Base-by-base conservation (phyloP, 345 rosid genomes). In the Hibiscus trionum region DNA sequence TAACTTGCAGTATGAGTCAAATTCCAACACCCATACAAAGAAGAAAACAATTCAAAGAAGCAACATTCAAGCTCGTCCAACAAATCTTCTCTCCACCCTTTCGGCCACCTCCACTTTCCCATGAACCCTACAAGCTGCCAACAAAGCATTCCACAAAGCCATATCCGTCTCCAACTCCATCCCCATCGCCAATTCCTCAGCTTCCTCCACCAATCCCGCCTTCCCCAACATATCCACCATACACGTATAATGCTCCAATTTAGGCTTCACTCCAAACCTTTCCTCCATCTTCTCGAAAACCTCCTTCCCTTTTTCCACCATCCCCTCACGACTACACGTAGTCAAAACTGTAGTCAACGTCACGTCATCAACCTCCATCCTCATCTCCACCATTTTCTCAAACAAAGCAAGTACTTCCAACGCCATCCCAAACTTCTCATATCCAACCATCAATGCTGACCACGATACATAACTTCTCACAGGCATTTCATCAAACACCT, bases 211-310 rank as follows among this genome's bases (percentile, higher is more conserved):
- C 65, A 44, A 47, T 12, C 85, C 81, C 1, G 68, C 81, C 63
- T 78, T 75, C 72, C 81, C 85, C 69, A 80, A 60, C 81, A 77
- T 72, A 70, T 77, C 76, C 72, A 80, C 83, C 81, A 82, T 61
- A 59, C 83, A 75, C 17, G 83, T 82, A 50, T 77, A 80, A 74
- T 82, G 83, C 75, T 77, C 77, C 73, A 82, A 61, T 4, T 69
- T 10, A 16, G 80, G 85, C 58, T 64, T 79, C 27, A 82, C 12
- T 15, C 85, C 82, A 26, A 82, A 82, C 74, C 71, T 61, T 31
- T 37, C 58, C 50, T 67, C 70, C 80, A 82, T 79, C 71, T 53
- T 72, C 70, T 59, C 50, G 39, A 79, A 79, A 71, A 66, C 75
- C 56, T 76, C 72, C 47, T 17, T 66, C 61, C 83, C 83, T n/a